phyloP scores from a whole-genome alignment of 106 monocot genomes.

The Platanthera guangdongensis region DNA sequence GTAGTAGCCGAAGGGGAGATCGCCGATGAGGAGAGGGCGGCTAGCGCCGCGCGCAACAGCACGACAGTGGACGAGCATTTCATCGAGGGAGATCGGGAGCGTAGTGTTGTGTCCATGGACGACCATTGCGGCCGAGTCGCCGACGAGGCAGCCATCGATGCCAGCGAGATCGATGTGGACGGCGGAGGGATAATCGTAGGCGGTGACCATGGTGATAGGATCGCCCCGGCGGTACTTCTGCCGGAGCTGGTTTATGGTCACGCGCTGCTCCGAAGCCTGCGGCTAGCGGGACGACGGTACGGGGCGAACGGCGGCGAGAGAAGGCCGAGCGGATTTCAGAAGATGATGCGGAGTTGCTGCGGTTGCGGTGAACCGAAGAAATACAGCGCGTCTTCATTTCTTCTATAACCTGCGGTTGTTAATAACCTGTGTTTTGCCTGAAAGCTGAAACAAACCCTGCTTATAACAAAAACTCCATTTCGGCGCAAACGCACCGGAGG shows the following conservation, averaged over 20 bases:
- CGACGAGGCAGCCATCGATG: constrained; percentile 82
- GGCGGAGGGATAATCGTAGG: constrained; percentile 96
- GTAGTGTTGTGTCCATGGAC: constrained; percentile 99
- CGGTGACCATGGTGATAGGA: constrained; percentile 92
- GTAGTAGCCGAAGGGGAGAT: constrained; percentile 90
- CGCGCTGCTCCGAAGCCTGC: constrained; percentile 35
- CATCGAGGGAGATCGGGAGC: constrained; percentile 83
- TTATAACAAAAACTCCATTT: too few relatives aligned
- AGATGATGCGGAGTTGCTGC: too few relatives aligned
- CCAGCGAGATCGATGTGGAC: constrained; percentile 79
- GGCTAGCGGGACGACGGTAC: too few relatives aligned
- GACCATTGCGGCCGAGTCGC: constrained; percentile 98
- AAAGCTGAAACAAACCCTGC: too few relatives aligned
- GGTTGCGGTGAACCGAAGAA: too few relatives aligned
- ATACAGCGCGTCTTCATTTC: too few relatives aligned
- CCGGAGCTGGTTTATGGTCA: constrained; percentile 61
- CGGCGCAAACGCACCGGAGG: too few relatives aligned
- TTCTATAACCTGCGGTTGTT: too few relatives aligned
- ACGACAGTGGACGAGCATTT: constrained; percentile 91
- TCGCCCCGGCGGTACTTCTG: constrained; percentile 64
- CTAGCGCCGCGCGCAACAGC: constrained; percentile 77
- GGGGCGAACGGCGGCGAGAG: too few relatives aligned
- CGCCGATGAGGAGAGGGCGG: constrained; percentile 83
- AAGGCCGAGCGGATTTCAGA: too few relatives aligned
- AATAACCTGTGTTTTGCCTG: too few relatives aligned